Evolutionary conservation across 768 basidiomycete genomes (phyloP), one percentile per base, ranked within the genome.

Genomic region (Amanita pseudoporphyria): DNA sequence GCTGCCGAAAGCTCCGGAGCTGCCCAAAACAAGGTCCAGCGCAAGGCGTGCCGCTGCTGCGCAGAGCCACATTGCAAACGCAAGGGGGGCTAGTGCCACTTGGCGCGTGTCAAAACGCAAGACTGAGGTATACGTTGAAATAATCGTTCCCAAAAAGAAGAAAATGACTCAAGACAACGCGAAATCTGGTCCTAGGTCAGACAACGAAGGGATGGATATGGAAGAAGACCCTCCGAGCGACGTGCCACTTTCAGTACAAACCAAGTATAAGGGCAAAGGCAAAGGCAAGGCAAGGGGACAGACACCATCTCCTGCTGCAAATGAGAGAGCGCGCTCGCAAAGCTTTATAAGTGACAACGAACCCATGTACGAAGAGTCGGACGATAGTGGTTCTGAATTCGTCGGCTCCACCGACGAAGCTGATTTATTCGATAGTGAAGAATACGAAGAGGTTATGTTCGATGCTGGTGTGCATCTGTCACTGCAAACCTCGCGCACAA

Each of bases 381-480:
- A 73, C 26, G 73, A 69, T 47, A 78, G 73, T 59, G 80, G 71
- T 22, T 85, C 84, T 35, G 82, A 83, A 49, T 85, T 82, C 54
- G 67, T 75, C 36, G 67, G 52, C 3, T 71, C 72, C 21, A 60
- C 64, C 12, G 61, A 64, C 16, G 69, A 70, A 21, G 69, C 69
- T 30, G 56, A 55, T 6, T 54, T 54, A 38, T 57, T 57, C 30
- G 60, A 61, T 16, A 63, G 66, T 39, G 66, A 54, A 46, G 73
- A 73, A 47, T 72, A 71, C 36, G 76, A 79, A 53, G 70, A 67
- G 41, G 49, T 78, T 18, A 75, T 85, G 79, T 33, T 88, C 13
- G 64, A 70, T 37, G 72, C 70, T 19, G 85, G 82, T 24, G 70
- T 84, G 35, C 64, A 70, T 49, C 57, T 68, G 52, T 89, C 87